A percentile compares a stretch with the other conserved stretches of the same genome.
These are phyloP conservation scores for Verticillium nonalfalfae DNA, from an alignment of 2,329 filamentous ascomycete genomes.

Conservation along the genomic window DNA sequence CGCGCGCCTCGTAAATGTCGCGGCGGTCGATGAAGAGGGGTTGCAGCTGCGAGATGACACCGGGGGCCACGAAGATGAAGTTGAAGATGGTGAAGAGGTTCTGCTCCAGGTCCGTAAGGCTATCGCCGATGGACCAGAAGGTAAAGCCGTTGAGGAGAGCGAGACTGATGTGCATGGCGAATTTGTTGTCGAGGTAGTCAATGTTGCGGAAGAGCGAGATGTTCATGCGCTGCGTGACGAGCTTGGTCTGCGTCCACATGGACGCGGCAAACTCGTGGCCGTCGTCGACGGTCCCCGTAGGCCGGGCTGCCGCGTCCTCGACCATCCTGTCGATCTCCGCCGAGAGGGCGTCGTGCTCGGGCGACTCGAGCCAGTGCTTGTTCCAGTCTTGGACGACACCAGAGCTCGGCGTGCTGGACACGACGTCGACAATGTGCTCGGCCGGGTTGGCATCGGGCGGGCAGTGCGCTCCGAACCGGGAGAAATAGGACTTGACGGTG, in stretches of 20 bases:
- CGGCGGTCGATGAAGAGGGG: conserved; percentile 40
- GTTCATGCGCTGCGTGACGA: conserved; percentile 24
- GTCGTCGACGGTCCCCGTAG: background rate
- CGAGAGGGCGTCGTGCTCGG: conserved; percentile 45
- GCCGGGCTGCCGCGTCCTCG: conserved; percentile 28
- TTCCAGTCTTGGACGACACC: conserved; percentile 23
- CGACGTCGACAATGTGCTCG: conserved; percentile 61
- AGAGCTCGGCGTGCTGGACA: conserved; percentile 9
- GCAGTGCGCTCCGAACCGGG: conserved; percentile 53
- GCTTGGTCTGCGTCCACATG: conserved; percentile 28
- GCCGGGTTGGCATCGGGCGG: conserved; percentile 51
- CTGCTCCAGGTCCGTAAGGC: conserved; percentile 28
- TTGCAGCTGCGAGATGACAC: conserved; percentile 40
- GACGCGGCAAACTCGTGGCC: conserved; percentile 25
- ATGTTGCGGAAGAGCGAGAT: conserved; percentile 24
- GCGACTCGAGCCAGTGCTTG: conserved; percentile 58
- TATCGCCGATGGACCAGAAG: conserved; percentile 39
- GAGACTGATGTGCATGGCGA: conserved; percentile 32
- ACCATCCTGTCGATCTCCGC: conserved; percentile 55
- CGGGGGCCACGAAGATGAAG: conserved; percentile 45
- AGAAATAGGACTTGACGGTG: conserved; percentile 60
- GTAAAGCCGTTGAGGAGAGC: conserved; percentile 42
- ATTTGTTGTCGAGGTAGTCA: conserved; percentile 21
- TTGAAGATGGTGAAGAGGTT: conserved; percentile 39
- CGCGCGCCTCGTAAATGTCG: conserved; percentile 41